Conservation (phyloP, 345 rosid genomes). For the Triadica sebifera region DNA sequence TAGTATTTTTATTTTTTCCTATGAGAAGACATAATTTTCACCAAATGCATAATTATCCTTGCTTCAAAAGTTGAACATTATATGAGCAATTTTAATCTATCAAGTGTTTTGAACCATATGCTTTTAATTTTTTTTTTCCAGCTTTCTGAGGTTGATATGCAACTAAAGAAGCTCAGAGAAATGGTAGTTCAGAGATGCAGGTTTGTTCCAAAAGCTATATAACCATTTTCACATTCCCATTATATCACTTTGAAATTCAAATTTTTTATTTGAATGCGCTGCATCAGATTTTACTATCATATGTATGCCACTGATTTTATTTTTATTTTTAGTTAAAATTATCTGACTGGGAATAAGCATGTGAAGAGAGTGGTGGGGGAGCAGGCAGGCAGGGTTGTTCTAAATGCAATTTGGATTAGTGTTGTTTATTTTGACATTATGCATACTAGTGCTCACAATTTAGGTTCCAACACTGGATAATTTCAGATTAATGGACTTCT, state of each 20-base stretch:
- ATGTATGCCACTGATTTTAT: background rate
- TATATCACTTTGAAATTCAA: background rate
- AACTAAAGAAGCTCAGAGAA: constrained; percentile 66
- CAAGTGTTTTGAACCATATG: constrained; percentile 2
- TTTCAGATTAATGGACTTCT: background rate
- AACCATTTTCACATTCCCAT: constrained; percentile 3
- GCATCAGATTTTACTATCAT: background rate
- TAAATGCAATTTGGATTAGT: background rate
- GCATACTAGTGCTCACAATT: background rate
- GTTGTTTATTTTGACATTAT: background rate
- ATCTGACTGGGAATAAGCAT: background rate
- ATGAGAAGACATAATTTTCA: background rate
- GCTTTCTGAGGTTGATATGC: constrained; percentile 63
- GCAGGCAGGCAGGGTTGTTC: background rate
- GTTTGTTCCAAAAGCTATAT: constrained; percentile 28
- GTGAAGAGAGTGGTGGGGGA: background rate
- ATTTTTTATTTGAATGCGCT: background rate
- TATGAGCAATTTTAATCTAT: background rate
- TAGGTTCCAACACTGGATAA: background rate
- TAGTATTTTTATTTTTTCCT: background rate
- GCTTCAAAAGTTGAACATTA: background rate
- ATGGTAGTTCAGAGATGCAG: constrained; percentile 73
- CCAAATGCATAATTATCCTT: background rate
- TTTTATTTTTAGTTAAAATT: background rate
- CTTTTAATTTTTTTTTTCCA: constrained; percentile 26